A percentile compares a stretch with the other conserved stretches of the same genome.
phyloP scores from a whole-genome alignment of 164 flowering plant genomes.

The Litsea cubeba region DNA sequence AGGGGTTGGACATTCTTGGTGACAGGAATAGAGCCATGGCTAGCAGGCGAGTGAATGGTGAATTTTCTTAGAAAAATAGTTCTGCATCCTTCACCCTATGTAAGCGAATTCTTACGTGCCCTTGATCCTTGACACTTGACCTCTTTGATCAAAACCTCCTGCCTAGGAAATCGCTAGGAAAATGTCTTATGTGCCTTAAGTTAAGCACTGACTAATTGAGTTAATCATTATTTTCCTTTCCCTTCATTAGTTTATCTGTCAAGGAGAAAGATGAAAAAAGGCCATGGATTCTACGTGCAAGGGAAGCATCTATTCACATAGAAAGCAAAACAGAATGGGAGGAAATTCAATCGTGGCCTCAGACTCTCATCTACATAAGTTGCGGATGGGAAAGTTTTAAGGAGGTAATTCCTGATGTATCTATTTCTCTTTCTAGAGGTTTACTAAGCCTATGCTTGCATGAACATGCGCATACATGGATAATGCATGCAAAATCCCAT shows the following conservation, averaged over 20 bases:
- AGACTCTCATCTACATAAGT: conserved; percentile 85
- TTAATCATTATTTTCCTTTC: not conserved
- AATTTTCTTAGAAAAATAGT: no score
- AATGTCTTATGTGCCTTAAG: not conserved
- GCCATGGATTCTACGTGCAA: conserved; percentile 90
- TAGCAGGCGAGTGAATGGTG: no score
- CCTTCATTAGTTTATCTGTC: conserved; percentile 26
- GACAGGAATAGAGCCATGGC: no score
- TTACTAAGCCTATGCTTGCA: not conserved
- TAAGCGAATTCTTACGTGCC: no score
- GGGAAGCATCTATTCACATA: conserved; percentile 54
- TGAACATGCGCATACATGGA: not conserved
- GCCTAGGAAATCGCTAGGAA: no score
- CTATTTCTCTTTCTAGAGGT: not conserved
- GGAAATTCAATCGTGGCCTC: conserved; percentile 45
- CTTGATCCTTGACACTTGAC: no score
- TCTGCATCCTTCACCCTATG: no score
- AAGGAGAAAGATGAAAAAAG: conserved; percentile 74
- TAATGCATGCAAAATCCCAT: not conserved
- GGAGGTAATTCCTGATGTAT: conserved; percentile 43
- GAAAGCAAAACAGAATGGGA: conserved; percentile 40
- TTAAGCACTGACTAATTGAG: not conserved
- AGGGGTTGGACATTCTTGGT: no score
- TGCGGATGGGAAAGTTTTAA: conserved; percentile 99
- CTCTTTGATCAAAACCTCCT: no score